These are phyloP conservation scores for Podila verticillata DNA, from an alignment of 192 early-diverging fungal genomes.

Conservation along the genomic window DNA sequence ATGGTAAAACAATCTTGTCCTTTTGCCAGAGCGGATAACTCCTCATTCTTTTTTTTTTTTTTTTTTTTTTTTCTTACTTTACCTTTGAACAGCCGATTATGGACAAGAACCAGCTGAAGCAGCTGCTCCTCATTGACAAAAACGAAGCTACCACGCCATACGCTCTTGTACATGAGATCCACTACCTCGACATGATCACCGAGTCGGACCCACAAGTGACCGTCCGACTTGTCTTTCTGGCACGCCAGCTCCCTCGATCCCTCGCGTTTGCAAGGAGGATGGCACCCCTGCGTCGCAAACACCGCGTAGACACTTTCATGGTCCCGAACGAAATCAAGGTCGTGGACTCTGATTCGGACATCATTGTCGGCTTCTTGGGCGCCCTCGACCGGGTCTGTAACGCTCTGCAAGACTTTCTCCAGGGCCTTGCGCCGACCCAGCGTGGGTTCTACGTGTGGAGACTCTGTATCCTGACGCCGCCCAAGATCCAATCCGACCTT, in stretches of 20 bases:
- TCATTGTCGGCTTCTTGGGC: slow-evolving; percentile 26
- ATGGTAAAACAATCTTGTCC: too few species aligned
- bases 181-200: slow-evolving; percentile 6
- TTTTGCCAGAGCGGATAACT: too few species aligned
- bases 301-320: slow-evolving; percentile 30
- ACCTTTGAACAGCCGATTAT: too few species aligned
- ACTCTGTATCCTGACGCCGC: slow-evolving; percentile 14
- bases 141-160: too few species aligned
- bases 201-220: slow-evolving; percentile 2
- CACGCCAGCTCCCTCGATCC: slow-evolving; percentile 27
- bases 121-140: too few species aligned
- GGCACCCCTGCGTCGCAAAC: background rate
- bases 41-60: too few species aligned
- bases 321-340: slow-evolving; percentile 14
- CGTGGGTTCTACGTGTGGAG: slow-evolving; percentile 6
- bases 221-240: slow-evolving; percentile 21
- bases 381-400: slow-evolving; percentile 12
- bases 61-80: too few species aligned
- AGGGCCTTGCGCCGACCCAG: background rate
- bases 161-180: too few species aligned
- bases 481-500: background rate
- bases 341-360: slow-evolving; percentile 5
- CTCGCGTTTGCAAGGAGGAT: slow-evolving; percentile 6
- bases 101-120: too few species aligned
- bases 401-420: slow-evolving; percentile 13